Evolutionary conservation across 495 filamentous ascomycete genomes (phyloP).

Genomic region (Tuber calosporum): DNA sequence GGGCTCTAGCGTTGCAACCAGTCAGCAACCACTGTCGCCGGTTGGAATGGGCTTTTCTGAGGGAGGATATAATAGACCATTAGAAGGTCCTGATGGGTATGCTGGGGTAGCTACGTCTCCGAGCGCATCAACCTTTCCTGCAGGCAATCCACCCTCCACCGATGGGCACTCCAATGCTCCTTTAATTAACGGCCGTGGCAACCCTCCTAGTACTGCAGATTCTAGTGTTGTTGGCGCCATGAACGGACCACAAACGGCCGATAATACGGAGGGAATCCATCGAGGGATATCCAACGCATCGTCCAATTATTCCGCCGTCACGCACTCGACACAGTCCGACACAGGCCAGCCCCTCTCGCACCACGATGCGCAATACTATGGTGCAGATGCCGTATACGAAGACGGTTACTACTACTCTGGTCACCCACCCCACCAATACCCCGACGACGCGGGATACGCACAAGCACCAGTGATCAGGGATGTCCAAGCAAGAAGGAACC

Average conservation of each 20-base stretch:
- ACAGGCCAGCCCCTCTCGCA: constrained; percentile 50
- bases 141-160: constrained; percentile 33
- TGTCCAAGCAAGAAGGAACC: constrained; percentile 82
- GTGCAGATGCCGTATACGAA: constrained; percentile 46
- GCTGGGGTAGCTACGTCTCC: constrained; percentile 56
- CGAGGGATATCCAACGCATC: constrained; percentile 94
- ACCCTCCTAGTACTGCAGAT: constrained; percentile 56
- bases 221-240: constrained; percentile 69
- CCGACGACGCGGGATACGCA: constrained; percentile 44
- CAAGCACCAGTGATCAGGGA: constrained; percentile 78
- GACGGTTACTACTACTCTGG: constrained; percentile 47
- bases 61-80: constrained; percentile 44
- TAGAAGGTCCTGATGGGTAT: constrained; percentile 50
- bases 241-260: constrained; percentile 58
- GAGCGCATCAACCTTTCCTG: constrained; percentile 61
- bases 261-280: constrained; percentile 63
- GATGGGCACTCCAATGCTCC: constrained; percentile 65
- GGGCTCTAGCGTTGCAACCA: constrained; percentile 64
- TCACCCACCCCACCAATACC: constrained; percentile 48
- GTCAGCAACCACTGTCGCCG: constrained; percentile 42
- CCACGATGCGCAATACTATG: constrained; percentile 41
- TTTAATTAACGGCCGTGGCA: constrained; percentile 49
- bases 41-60: constrained; percentile 70
- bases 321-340: constrained; percentile 75
- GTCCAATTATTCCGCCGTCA: constrained; percentile 80